Conservation (phyloP, 2,329 filamentous ascomycete species). For the Epichloe elymi region DNA sequence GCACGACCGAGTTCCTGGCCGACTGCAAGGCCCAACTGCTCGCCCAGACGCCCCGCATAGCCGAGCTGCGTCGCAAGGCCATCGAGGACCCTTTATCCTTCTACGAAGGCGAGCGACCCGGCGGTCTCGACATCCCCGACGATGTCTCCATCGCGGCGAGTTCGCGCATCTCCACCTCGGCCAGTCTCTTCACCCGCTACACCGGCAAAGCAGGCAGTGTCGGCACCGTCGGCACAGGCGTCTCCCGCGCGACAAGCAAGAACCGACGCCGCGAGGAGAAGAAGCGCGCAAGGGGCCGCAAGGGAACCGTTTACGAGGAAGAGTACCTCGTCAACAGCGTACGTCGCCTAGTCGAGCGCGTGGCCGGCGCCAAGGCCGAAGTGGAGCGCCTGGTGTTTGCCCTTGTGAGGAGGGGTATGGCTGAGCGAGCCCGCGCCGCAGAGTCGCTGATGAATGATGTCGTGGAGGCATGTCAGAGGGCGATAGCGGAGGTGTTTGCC, state of each 20-base stretch:
- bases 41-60: constrained; percentile 75
- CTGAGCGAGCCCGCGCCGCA: constrained; percentile 70
- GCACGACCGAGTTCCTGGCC: constrained; percentile 79
- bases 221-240: constrained; percentile 58
- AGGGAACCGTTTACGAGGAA: constrained; percentile 95
- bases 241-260: constrained; percentile 70
- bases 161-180: constrained; percentile 67
- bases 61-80: constrained; percentile 70
- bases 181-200: constrained; percentile 88
- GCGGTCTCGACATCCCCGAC: constrained; percentile 65
- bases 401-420: constrained; percentile 68
- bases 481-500: constrained; percentile 58
- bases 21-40: constrained; percentile 80
- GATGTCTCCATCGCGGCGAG: constrained; percentile 79
- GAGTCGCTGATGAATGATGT: constrained; percentile 65
- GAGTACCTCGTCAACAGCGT: constrained; percentile 91
- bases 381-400: constrained; percentile 63
- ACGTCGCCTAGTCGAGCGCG: constrained; percentile 66
- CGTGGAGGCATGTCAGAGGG: constrained; percentile 51
- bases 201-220: constrained; percentile 54
- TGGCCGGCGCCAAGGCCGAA: constrained; percentile 62
- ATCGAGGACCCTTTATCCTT: constrained; percentile 76
- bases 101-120: constrained; percentile 62
- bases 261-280: constrained; percentile 84
- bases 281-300: constrained; percentile 87